Evolutionary conservation across 2,329 filamentous ascomycete genomes (phyloP).

Genomic region (Fusarium lyarnte): DNA sequence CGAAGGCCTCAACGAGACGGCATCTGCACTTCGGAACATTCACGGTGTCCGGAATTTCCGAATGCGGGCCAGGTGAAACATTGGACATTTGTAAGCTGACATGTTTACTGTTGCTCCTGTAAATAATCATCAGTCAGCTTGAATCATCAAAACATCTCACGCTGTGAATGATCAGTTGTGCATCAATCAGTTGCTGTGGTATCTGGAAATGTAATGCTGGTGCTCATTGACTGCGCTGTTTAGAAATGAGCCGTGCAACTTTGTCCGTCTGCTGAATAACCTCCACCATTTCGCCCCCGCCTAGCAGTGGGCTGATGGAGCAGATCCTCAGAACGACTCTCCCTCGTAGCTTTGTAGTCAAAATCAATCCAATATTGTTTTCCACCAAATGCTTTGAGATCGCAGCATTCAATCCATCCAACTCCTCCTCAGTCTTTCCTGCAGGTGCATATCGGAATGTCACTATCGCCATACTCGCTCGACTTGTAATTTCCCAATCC

Average conservation of each 20-base stretch:
- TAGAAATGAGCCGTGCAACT: neutral
- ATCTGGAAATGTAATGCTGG: neutral
- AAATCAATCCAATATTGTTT: neutral
- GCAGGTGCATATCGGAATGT: slow-evolving; percentile 3
- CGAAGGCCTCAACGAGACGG: neutral
- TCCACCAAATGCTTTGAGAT: slow-evolving; percentile 1
- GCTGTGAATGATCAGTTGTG: fast-evolving
- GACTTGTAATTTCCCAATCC: slow-evolving; percentile 6
- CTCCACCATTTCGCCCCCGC: neutral
- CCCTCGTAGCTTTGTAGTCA: slow-evolving; percentile 2
- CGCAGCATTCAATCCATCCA: neutral
- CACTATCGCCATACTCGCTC: slow-evolving; percentile 14
- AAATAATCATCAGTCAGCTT: neutral
- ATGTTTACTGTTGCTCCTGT: neutral
- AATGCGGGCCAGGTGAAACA: neutral
- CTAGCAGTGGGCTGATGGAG: slow-evolving; percentile 3
- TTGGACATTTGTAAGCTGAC: neutral
- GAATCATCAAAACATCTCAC: neutral
- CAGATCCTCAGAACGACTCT: slow-evolving; percentile 8
- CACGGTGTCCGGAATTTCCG: neutral
- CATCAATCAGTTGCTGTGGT: neutral
- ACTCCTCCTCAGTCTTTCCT: neutral
- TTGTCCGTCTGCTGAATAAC: neutral
- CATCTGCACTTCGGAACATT: neutral
- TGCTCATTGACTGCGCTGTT: neutral